Percentiles rank a stretch among this genome's conserved stretches.
phyloP scores from a whole-genome alignment of 2,329 filamentous ascomycete species.

The Sporothrix sp. region DNA sequence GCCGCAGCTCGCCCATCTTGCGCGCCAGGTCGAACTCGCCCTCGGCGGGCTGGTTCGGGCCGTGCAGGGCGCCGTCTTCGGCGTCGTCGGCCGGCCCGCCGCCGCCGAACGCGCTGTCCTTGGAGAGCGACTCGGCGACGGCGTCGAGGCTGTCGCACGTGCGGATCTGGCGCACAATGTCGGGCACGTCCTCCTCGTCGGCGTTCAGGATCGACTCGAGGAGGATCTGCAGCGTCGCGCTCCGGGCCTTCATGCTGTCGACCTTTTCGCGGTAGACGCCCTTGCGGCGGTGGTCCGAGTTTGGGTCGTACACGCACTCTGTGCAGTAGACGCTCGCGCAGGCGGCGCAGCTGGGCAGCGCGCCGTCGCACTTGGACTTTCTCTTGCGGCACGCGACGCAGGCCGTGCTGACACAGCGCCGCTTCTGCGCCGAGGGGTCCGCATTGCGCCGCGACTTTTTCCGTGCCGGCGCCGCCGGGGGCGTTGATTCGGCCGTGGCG shows the following conservation, averaged over 20 bases:
- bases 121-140: constrained; percentile 45
- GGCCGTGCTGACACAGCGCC: constrained; percentile 74
- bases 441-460: constrained; percentile 43
- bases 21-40: constrained; percentile 75
- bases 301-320: constrained; percentile 88
- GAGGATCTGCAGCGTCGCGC: constrained; percentile 81
- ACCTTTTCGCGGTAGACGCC: constrained; percentile 94
- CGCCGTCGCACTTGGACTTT: constrained; percentile 88
- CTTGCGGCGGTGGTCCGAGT: constrained; percentile 90
- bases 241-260: constrained; percentile 76
- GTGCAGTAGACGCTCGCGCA: constrained; percentile 89
- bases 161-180: constrained; percentile 75
- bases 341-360: constrained; percentile 84
- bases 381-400: constrained; percentile 70
- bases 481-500: background rate
- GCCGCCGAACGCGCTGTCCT: constrained; percentile 26
- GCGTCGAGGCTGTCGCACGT: constrained; percentile 63
- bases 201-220: constrained; percentile 89
- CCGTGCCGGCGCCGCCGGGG: constrained; percentile 22
- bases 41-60: constrained; percentile 27
- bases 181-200: constrained; percentile 73
- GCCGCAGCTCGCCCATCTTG: constrained; percentile 83
- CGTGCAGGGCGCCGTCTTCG: constrained; percentile 23
- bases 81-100: constrained; percentile 26
- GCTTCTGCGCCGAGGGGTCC: constrained; percentile 47